A percentile compares a stretch with the other conserved stretches of the same genome.
phyloP scores from a whole-genome alignment of 371 early-diverging fungal species.

The Capillidium heterosporum region DNA sequence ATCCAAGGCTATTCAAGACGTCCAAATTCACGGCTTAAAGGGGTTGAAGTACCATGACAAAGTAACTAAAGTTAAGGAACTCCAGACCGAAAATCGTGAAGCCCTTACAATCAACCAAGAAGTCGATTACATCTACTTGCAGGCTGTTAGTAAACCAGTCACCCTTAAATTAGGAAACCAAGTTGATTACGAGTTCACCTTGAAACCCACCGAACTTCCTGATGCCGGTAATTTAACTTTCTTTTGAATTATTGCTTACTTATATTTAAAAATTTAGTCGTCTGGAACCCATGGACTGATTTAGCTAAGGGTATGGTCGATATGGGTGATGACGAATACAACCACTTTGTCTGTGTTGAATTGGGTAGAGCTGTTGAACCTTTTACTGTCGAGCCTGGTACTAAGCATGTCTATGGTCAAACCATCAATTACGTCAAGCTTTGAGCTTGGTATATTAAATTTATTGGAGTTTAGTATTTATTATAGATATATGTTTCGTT shows the following conservation, averaged over 20 bases:
- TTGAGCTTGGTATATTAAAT: no score
- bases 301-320: constrained; percentile 77
- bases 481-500: no score
- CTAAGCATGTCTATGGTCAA: constrained; percentile 60
- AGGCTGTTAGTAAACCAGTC: constrained; percentile 24
- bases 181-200: constrained; percentile 14
- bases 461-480: no score
- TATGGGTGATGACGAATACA: constrained; percentile 66
- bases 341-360: constrained; percentile 77
- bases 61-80: constrained; percentile 19
- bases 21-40: constrained; percentile 38
- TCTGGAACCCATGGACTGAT: constrained; percentile 94
- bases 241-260: background rate
- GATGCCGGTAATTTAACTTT: constrained; percentile 34
- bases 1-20: constrained; percentile 31
- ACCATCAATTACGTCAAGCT: constrained; percentile 22
- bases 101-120: constrained; percentile 33
- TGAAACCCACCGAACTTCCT: constrained; percentile 37
- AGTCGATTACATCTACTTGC: constrained; percentile 55
- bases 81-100: constrained; percentile 11
- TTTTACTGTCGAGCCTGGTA: constrained; percentile 37
- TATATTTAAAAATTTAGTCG: constrained; percentile 26
- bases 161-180: constrained; percentile 26
- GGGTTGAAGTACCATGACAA: constrained; percentile 52
- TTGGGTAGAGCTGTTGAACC: constrained; percentile 64